Conservation (phyloP, 164 flowering plant species). For the Magnolia sinica region DNA sequence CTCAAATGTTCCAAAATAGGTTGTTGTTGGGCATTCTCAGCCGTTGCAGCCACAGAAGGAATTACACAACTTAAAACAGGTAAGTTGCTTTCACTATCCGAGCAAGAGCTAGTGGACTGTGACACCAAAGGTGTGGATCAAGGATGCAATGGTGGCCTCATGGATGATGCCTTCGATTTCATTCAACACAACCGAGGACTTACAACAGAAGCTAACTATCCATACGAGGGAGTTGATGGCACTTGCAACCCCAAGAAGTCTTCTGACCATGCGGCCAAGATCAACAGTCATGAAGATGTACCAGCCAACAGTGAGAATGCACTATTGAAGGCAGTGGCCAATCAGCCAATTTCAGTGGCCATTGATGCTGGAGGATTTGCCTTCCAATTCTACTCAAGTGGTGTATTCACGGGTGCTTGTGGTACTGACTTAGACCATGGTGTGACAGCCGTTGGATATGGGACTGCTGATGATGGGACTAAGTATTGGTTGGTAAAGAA, state of each 20-base stretch:
- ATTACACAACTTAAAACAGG: conserved; percentile 17
- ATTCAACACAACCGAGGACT: conserved; percentile 22
- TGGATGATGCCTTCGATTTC: conserved; percentile 27
- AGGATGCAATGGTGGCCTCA: conserved; percentile 26
- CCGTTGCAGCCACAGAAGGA: conserved; percentile 30
- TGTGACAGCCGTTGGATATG: conserved; percentile 29
- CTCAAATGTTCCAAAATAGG: conserved; percentile 10
- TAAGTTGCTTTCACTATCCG: conserved; percentile 22
- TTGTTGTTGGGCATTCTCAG: conserved; percentile 31
- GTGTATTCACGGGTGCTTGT: conserved; percentile 24
- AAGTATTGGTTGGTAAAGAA: conserved; percentile 36
- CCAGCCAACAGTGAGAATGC: conserved; percentile 21
- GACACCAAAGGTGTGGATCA: conserved; percentile 17
- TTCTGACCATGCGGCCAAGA: conserved; percentile 10
- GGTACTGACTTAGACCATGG: conserved; percentile 26
- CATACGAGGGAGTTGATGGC: conserved; percentile 12
- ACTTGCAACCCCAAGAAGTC: conserved; percentile 17
- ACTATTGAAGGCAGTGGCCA: conserved; percentile 22
- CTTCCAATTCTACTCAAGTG: conserved; percentile 27
- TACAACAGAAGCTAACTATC: conserved; percentile 22
- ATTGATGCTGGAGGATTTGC: conserved; percentile 24
- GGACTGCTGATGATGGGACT: conserved; percentile 16
- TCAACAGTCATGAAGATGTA: conserved; percentile 24
- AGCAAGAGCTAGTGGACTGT: conserved; percentile 28
- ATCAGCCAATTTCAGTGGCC: conserved; percentile 31